Percentiles rank a stretch among this genome's conserved stretches.
phyloP scores from a whole-genome alignment of 345 rosid genomes.

The Aurinia saxatilis region DNA sequence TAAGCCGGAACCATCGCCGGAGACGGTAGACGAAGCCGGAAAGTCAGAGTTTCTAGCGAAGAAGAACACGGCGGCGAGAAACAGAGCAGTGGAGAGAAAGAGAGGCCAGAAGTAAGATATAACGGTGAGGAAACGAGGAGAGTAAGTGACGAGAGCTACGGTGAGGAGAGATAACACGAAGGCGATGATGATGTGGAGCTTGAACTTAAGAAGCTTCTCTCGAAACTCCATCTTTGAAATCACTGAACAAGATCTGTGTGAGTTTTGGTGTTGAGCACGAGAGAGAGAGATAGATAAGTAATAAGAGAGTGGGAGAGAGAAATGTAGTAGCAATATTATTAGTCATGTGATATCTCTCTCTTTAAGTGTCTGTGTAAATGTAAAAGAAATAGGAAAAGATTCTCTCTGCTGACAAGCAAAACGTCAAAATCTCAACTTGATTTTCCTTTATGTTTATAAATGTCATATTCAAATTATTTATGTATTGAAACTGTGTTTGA shows the following conservation, averaged over 20 bases:
- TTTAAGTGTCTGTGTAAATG: background rate
- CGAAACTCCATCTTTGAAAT: conserved; percentile 52
- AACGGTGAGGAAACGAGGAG: conserved; percentile 69
- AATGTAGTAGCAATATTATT: background rate
- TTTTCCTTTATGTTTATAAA: background rate
- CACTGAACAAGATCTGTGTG: conserved; percentile 16
- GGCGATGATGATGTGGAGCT: conserved; percentile 41
- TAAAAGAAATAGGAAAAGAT: conserved; percentile 24
- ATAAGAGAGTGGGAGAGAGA: background rate
- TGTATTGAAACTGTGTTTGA: background rate
- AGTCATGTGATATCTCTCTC: conserved; percentile 8
- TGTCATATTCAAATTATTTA: background rate
- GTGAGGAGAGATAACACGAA: conserved; percentile 26
- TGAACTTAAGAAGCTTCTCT: conserved; percentile 48
- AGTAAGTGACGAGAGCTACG: conserved; percentile 34
- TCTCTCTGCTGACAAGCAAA: conserved; percentile 17
- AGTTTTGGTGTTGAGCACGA: background rate
- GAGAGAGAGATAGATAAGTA: background rate
- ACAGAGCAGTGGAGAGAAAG: conserved; percentile 80
- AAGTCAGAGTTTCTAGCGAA: conserved; percentile 46
- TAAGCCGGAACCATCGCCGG: conserved; percentile 32
- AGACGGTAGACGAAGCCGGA: conserved; percentile 19
- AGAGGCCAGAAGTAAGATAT: conserved; percentile 88
- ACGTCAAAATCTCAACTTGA: conserved; percentile 19
- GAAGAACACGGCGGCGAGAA: conserved; percentile 62